Percentiles rank a stretch among this genome's conserved stretches.
Conservation (phyloP, 208 protist species). For the Plasmodiophora brassicae region DNA sequence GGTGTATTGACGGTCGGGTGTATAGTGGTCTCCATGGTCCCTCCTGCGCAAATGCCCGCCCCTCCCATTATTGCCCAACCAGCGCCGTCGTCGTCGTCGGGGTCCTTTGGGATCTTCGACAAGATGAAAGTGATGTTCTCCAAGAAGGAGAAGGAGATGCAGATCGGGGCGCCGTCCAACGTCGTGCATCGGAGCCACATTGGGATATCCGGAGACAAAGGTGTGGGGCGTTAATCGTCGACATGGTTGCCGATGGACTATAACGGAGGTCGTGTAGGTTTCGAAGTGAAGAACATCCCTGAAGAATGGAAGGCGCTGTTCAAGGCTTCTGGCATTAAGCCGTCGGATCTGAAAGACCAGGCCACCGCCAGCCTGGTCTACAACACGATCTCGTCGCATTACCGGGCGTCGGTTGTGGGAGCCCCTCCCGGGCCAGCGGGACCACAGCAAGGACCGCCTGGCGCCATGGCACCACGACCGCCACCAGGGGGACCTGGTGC, state of each 20-base stretch:
- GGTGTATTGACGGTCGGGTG: neutral
- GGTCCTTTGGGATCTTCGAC: neutral
- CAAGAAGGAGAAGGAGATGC: constrained; percentile 26
- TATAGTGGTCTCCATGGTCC: neutral
- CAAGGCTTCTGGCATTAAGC: neutral
- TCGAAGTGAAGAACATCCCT: constrained; percentile 23
- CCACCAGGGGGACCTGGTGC: too few species aligned
- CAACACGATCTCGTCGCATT: neutral
- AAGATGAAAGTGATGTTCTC: constrained; percentile 19
- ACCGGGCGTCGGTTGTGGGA: neutral
- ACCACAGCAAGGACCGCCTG: too few species aligned
- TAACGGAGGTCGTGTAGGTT: neutral
- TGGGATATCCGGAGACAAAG: neutral
- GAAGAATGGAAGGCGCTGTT: constrained; percentile 27
- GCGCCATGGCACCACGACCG: too few species aligned
- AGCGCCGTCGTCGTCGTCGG: neutral
- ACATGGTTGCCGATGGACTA: neutral
- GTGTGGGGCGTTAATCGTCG: neutral
- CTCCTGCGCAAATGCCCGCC: neutral
- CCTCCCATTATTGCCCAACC: neutral
- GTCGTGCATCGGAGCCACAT: constrained; percentile 1
- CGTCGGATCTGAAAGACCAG: neutral
- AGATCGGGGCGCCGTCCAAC: constrained; percentile 17
- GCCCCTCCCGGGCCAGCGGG: too few species aligned
- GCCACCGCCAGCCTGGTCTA: neutral